These are phyloP conservation scores for Flaveria trinervia DNA, from an alignment of 129 eudicot species.

Conservation along the genomic window DNA sequence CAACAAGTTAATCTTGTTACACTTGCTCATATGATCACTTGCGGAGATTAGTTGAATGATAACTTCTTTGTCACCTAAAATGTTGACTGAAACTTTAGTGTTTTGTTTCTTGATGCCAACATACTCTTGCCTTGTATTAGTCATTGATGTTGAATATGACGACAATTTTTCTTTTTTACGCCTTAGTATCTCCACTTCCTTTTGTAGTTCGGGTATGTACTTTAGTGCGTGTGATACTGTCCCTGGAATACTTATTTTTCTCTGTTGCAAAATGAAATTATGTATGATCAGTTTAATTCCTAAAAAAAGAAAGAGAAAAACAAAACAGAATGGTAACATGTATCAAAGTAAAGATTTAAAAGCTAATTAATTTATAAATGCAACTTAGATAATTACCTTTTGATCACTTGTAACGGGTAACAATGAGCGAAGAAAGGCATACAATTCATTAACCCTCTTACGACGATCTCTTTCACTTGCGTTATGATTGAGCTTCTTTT, in stretches of 20 bases:
- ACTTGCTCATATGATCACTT: background rate
- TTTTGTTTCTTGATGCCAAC: constrained; percentile 16
- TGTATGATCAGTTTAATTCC: background rate
- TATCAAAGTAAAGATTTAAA: too few relatives aligned
- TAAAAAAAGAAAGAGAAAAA: background rate
- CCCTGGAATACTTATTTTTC: constrained; percentile 43
- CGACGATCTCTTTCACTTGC: constrained; percentile 48
- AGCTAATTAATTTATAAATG: too few relatives aligned
- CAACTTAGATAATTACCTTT: constrained; percentile 17
- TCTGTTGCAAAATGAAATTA: constrained; percentile 32
- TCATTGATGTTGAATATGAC: constrained; percentile 11
- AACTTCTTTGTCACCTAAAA: constrained; percentile 39
- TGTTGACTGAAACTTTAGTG: background rate
- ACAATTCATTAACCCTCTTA: constrained; percentile 38
- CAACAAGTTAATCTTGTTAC: constrained; percentile 7
- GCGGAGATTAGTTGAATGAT: constrained; percentile 44
- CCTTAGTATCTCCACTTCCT: constrained; percentile 41
- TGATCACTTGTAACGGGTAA: constrained; percentile 28
- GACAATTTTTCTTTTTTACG: constrained; percentile 32
- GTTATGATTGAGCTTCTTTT: constrained; percentile 37
- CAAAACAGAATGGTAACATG: too few relatives aligned
- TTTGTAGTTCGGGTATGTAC: constrained; percentile 57
- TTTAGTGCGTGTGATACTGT: constrained; percentile 35
- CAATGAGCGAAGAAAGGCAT: constrained; percentile 33
- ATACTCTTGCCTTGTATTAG: background rate